Evolutionary conservation across 78 protist species (phyloP).

Genomic region (Ministeria vibrans): DNA sequence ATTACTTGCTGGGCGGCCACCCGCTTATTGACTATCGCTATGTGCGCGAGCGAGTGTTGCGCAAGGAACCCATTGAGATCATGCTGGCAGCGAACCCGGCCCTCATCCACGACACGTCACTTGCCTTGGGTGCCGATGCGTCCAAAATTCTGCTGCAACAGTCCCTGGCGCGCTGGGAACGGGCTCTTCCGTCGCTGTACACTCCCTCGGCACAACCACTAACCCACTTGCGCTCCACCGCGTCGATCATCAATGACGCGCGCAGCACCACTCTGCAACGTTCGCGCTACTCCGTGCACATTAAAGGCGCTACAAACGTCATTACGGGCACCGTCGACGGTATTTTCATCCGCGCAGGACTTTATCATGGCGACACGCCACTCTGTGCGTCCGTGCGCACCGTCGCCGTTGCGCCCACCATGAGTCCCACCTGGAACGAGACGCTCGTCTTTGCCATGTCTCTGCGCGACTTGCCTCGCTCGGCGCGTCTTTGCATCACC

Average conservation of each 20-base stretch:
- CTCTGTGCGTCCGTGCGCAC: not conserved
- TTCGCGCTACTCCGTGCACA: not conserved
- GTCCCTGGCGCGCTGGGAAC: not conserved
- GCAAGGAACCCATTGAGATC: not conserved
- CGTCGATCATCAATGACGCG: not conserved
- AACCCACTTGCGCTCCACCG: not conserved
- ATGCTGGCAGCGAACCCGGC: not conserved
- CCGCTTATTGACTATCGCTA: not conserved
- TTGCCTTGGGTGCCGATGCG: no score
- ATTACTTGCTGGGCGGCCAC: not conserved
- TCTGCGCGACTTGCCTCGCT: slow-evolving; percentile 5
- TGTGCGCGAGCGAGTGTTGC: not conserved
- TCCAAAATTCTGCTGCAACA: no score
- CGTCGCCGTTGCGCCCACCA: not conserved
- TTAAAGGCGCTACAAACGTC: not conserved
- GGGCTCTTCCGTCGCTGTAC: not conserved
- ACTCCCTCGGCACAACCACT: not conserved
- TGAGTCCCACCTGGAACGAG: not conserved
- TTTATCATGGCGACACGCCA: not conserved
- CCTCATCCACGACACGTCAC: not conserved
- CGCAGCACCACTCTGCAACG: not conserved
- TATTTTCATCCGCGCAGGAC: not conserved
- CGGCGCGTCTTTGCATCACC: slow-evolving; percentile 23
- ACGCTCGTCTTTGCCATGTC: not conserved
- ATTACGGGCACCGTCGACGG: not conserved